A percentile compares a stretch with the other conserved stretches of the same genome.
These are phyloP conservation scores for Leccinum imitatum DNA, from an alignment of 768 basidiomycete species.

Conservation along the genomic window DNA sequence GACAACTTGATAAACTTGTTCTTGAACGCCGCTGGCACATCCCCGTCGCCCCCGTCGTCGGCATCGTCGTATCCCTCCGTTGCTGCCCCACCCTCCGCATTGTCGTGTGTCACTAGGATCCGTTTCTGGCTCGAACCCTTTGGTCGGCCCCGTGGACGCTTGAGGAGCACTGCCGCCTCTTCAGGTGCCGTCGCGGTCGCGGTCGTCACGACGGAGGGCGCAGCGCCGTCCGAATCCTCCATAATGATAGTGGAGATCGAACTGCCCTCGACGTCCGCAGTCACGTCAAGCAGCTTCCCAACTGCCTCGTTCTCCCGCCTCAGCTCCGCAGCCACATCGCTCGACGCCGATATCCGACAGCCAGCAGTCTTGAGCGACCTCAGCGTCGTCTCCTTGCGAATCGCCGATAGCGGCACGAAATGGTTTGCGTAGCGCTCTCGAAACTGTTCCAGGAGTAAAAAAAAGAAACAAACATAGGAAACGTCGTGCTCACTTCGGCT, in stretches of 20 bases:
- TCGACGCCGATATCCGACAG: slow-evolving; percentile 41
- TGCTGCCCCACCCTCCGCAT: background rate
- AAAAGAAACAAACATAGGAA: background rate
- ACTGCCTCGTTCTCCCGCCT: slow-evolving; percentile 24
- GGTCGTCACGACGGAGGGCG: background rate
- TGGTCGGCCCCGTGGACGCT: slow-evolving; percentile 22
- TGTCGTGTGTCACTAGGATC: slow-evolving; percentile 9
- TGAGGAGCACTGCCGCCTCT: background rate
- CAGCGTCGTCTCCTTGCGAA: slow-evolving; percentile 39
- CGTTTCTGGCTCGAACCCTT: slow-evolving; percentile 20
- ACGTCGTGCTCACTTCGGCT: slow-evolving; percentile 57
- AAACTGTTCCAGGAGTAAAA: slow-evolving; percentile 47
- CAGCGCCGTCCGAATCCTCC: slow-evolving; percentile 1
- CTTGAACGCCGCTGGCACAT: slow-evolving; percentile 26
- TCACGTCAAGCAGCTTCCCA: slow-evolving; percentile 36
- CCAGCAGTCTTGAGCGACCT: slow-evolving; percentile 47
- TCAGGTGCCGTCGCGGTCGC: background rate
- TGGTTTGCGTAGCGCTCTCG: slow-evolving; percentile 72
- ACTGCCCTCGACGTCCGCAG: slow-evolving; percentile 35
- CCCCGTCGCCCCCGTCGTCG: slow-evolving; percentile 19
- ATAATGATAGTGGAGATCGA: slow-evolving; percentile 29
- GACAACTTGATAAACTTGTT: slow-evolving; percentile 73
- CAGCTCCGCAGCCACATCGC: slow-evolving; percentile 37
- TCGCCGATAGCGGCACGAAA: slow-evolving; percentile 56
- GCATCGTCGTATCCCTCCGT: slow-evolving; percentile 7